Conservation (phyloP, 352 stramenopile genomes). For the Globisporangium cylindrosporum region DNA sequence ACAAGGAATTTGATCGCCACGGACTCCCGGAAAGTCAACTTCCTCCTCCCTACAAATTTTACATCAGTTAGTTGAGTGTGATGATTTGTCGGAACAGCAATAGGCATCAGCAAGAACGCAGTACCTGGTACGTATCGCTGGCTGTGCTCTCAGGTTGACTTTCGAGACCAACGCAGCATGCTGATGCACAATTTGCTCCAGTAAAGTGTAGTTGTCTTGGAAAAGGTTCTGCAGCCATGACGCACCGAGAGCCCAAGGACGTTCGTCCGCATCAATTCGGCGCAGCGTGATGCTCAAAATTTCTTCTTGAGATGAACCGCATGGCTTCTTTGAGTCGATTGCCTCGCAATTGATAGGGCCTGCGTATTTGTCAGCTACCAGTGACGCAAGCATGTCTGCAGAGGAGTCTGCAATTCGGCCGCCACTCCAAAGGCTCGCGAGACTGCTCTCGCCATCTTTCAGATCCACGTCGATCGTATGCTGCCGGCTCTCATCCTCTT, state of each 20-base stretch:
- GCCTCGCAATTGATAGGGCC: neutral
- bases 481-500: neutral
- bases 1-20: neutral
- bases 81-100: neutral
- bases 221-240: neutral
- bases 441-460: neutral
- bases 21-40: neutral
- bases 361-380: neutral
- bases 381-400: neutral
- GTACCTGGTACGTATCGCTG: neutral
- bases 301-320: neutral
- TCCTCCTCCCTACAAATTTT: slow-evolving; percentile 3
- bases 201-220: neutral
- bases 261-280: neutral
- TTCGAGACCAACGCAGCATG: neutral
- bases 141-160: neutral
- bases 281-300: neutral
- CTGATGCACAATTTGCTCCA: neutral
- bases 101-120: neutral
- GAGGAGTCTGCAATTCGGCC: neutral
- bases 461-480: neutral
- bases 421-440: neutral
- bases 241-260: neutral
- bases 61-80: neutral
- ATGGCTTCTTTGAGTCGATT: neutral